A percentile compares a stretch with the other conserved stretches of the same genome.
Evolutionary conservation across 2,329 filamentous ascomycete genomes (phyloP).

Genomic region (Seiridium cupressi): DNA sequence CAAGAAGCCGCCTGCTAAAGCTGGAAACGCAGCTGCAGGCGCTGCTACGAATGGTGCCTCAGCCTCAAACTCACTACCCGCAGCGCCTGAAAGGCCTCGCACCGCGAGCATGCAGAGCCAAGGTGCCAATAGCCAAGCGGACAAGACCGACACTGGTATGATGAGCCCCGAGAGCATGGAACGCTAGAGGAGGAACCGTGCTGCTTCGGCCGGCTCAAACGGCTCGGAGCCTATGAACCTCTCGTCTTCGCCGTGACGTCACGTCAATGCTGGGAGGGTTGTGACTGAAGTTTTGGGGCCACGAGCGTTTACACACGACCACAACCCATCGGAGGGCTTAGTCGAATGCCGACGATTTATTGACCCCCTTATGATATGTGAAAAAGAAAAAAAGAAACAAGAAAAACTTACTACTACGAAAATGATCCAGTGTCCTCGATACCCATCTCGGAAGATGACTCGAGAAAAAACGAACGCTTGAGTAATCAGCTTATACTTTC

Average conservation of each 20-base stretch:
- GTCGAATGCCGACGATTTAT: too few relatives aligned
- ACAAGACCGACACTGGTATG: constrained; percentile 72
- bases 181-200: constrained; percentile 26
- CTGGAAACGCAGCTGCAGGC: constrained; percentile 28
- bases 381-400: too few relatives aligned
- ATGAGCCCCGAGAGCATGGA: constrained; percentile 82
- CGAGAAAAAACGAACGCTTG: too few relatives aligned
- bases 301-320: too few relatives aligned
- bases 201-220: constrained; percentile 5
- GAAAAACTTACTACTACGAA: too few relatives aligned
- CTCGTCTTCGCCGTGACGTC: neutral
- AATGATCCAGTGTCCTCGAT: too few relatives aligned
- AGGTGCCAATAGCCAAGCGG: constrained; percentile 61
- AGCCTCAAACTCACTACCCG: constrained; percentile 34
- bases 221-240: constrained; percentile 7
- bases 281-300: too few relatives aligned
- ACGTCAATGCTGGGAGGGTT: neutral
- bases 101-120: constrained; percentile 49
- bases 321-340: too few relatives aligned
- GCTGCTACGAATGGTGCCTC: constrained; percentile 35
- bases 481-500: too few relatives aligned
- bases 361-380: too few relatives aligned
- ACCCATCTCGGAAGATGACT: too few relatives aligned
- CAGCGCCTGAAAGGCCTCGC: constrained; percentile 53
- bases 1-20: constrained; percentile 50